Evolutionary conservation across 2,329 filamentous ascomycete species (phyloP).

Genomic region (Piedraia hortae): DNA sequence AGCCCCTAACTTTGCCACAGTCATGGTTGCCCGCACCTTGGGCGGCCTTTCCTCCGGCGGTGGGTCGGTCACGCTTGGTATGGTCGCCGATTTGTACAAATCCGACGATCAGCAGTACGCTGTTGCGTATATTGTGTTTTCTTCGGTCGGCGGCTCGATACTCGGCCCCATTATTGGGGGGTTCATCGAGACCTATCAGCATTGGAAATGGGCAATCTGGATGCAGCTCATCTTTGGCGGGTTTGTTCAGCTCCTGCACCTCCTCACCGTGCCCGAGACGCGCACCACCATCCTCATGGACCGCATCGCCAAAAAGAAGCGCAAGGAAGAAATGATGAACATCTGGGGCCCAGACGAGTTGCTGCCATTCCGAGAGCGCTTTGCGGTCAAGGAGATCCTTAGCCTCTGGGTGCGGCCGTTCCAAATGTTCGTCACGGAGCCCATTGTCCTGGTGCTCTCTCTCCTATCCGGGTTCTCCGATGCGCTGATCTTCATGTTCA

Average conservation of each 20-base stretch:
- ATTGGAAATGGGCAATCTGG: slow-evolving; percentile 66
- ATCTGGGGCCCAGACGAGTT: slow-evolving; percentile 56
- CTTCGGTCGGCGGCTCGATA: slow-evolving; percentile 13
- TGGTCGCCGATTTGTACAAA: slow-evolving; percentile 38
- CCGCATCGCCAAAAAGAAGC: slow-evolving; percentile 45
- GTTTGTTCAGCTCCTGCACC: slow-evolving; percentile 32
- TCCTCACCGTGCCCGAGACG: slow-evolving; percentile 48
- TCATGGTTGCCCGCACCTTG: slow-evolving; percentile 20
- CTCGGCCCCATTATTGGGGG: slow-evolving; percentile 14
- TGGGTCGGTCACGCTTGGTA: slow-evolving; percentile 36
- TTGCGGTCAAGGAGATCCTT: slow-evolving; percentile 18
- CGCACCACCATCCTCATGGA: slow-evolving; percentile 57
- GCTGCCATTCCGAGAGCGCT: slow-evolving; percentile 16
- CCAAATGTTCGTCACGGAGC: slow-evolving; percentile 51
- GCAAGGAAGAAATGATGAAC: slow-evolving; percentile 31
- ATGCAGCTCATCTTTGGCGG: slow-evolving; percentile 63
- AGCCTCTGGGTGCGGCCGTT: slow-evolving; percentile 38
- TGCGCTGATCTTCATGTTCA: slow-evolving; percentile 55
- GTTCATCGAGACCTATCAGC: slow-evolving; percentile 15
- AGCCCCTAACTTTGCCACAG: slow-evolving; percentile 18
- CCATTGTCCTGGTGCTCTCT: slow-evolving; percentile 44
- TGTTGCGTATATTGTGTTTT: slow-evolving; percentile 29
- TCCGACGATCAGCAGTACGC: slow-evolving; percentile 32
- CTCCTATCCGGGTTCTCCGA: slow-evolving; percentile 49
- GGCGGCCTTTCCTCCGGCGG: slow-evolving; percentile 35